These are phyloP conservation scores for Russula dissimulans DNA, from an alignment of 768 basidiomycete species.

Conservation along the genomic window DNA sequence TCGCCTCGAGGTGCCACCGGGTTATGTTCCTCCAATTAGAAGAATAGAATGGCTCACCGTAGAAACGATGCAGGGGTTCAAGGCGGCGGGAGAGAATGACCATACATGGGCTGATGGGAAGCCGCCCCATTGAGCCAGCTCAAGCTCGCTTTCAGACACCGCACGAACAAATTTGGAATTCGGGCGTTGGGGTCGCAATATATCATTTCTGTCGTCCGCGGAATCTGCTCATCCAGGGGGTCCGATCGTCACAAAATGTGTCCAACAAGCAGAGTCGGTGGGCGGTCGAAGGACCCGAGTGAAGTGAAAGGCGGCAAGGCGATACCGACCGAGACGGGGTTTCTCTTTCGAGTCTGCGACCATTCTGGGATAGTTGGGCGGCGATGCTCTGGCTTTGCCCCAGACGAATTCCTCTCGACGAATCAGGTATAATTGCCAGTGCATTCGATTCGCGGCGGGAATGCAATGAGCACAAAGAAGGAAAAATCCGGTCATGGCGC, in stretches of 20 bases:
- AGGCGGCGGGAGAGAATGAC: not conserved
- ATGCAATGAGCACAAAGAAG: not conserved
- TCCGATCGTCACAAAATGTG: not conserved
- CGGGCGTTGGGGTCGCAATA: not conserved
- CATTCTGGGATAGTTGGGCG: constrained; percentile 7
- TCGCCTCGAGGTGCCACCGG: not conserved
- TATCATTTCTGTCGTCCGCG: not conserved
- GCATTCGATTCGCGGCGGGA: not conserved
- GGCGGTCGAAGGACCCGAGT: not conserved
- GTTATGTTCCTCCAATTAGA: not conserved
- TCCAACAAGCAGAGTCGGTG: not conserved
- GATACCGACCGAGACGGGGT: too few species aligned
- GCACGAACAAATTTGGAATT: not conserved
- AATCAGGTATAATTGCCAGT: constrained; percentile 12
- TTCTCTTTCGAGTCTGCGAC: not conserved
- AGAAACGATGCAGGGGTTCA: not conserved
- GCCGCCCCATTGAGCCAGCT: not conserved
- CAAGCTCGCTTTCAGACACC: constrained; percentile 2
- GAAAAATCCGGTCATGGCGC: constrained; percentile 2
- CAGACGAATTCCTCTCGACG: not conserved
- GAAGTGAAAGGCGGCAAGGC: not conserved
- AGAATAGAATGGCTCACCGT: not conserved
- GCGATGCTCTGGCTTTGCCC: not conserved
- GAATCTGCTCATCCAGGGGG: not conserved
- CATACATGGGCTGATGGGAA: not conserved